Conservation (phyloP, 352 stramenopile genomes). For the Pelagophyceae sp. region DNA sequence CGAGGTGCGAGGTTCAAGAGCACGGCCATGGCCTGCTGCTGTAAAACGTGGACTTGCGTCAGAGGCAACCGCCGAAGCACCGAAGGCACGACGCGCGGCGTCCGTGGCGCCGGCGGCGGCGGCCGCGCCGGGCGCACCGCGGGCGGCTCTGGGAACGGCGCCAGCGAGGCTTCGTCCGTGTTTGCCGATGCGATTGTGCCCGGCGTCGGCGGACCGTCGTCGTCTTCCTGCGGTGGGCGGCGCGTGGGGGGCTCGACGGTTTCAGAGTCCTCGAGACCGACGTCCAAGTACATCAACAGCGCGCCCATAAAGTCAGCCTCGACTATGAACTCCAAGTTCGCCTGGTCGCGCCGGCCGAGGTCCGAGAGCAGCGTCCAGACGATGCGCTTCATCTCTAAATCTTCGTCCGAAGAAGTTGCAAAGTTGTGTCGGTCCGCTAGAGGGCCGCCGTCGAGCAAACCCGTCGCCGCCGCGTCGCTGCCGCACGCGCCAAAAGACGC, state of each 20-base stretch:
- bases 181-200: no score
- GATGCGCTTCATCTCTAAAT: conserved; percentile 43
- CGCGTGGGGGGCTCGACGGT: no score
- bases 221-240: neutral
- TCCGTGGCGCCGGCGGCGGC: no score
- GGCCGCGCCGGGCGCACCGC: conserved; percentile 1
- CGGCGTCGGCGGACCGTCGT: conserved; percentile 9
- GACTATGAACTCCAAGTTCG: conserved; percentile 26
- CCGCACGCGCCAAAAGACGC: neutral
- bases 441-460: neutral
- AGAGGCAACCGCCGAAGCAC: conserved; percentile 29
- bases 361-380: conserved; percentile 38
- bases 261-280: neutral
- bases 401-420: conserved; percentile 33
- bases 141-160: neutral
- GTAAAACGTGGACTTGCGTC: conserved; percentile 34
- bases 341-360: conserved; percentile 26
- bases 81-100: conserved; percentile 19
- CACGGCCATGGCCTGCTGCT: conserved; percentile 34
- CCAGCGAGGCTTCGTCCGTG: neutral
- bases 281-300: conserved; percentile 40
- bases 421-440: conserved; percentile 38
- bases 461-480: neutral
- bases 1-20: conserved; percentile 35
- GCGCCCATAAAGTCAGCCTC: conserved; percentile 35